These are phyloP conservation scores for Fusarium sp. DNA, from an alignment of 2,329 filamentous ascomycete species.

Conservation along the genomic window DNA sequence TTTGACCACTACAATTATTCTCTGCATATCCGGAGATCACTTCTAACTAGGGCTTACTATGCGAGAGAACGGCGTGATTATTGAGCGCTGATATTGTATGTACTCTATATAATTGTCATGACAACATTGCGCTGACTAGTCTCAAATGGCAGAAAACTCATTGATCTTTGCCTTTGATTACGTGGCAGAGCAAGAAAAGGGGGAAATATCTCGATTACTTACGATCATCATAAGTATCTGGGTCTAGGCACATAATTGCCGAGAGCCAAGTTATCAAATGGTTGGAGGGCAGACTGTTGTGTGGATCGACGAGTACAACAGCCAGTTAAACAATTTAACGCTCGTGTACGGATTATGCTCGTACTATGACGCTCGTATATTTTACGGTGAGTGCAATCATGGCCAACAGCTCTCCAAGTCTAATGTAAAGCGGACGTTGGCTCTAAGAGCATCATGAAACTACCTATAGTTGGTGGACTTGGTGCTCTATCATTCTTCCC, in stretches of 20 bases:
- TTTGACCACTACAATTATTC: neutral
- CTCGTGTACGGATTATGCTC: neutral
- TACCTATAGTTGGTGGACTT: slow-evolving; percentile 15
- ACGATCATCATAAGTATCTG: neutral
- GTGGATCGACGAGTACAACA: neutral
- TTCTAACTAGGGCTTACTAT: neutral
- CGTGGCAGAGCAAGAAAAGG: neutral
- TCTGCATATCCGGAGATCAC: neutral
- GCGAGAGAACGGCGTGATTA: neutral
- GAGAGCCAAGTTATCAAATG: slow-evolving; percentile 22
- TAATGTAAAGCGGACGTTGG: slow-evolving; percentile 9
- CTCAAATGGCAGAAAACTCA: neutral
- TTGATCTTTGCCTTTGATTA: neutral
- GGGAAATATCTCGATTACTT: neutral
- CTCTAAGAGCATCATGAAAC: slow-evolving; percentile 40
- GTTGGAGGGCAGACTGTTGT: neutral
- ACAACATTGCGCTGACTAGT: neutral
- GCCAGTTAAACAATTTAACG: neutral
- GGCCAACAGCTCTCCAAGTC: neutral
- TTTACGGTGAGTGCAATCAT: slow-evolving; percentile 11
- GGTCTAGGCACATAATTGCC: slow-evolving; percentile 25
- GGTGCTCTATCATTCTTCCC: slow-evolving; percentile 12
- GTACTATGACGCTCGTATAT: neutral
- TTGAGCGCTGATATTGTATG: neutral
- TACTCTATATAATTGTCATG: neutral